Base-by-base conservation (phyloP, 169 alveolate genomes). In the Plasmodium ovale region DNA sequence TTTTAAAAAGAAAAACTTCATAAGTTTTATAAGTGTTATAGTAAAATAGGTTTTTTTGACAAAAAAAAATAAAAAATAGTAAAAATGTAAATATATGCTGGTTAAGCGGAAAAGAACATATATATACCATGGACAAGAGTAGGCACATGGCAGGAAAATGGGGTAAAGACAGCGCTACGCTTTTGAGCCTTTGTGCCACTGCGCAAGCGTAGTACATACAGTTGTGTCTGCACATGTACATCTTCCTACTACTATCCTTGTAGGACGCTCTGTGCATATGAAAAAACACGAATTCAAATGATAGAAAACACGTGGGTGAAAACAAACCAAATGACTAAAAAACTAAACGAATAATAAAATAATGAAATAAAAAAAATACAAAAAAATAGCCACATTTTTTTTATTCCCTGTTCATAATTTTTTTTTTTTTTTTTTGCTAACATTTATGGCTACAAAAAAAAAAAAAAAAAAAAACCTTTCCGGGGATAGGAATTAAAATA, bases 11-110 rank as follows among this genome's bases (percentile, higher is more conserved):
- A 27, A 6, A 51, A 53, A 71, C n/a, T 29, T 71, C 33, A 53
- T 72, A 72, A 72, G 71, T 54, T 72, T 72, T 53, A 29, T 44
- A 64, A 35, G n/a, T n/a, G n/a, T n/a, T n/a, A n/a, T n/a, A n/a
- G n/a, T n/a, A n/a, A 14, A 64, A 53, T 16, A 53, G 25, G 25
- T 25, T 27, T 27, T 37, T 16, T 72, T 72, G n/a, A 49, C 87
- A 51, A 72, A 72, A 59, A 31, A 59, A 72, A 29, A 31, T 51
- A 53, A 23, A 53, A 47, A 2, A 47, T 0, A 47, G 16, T 47
- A 3, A 53, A 47, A 2, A 47, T 0, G 16, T 14, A 14, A 3
- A 6, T 47, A 47, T 47, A 47, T 47, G 56, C 56, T 47, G 16
- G 16, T 14, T 47, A 47, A 47, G 12, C 56, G 12, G 16, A 14